Percentiles rank a stretch among this genome's conserved stretches.
phyloP scores from a whole-genome alignment of 495 filamentous ascomycete species.

The Penicillium soppii region DNA sequence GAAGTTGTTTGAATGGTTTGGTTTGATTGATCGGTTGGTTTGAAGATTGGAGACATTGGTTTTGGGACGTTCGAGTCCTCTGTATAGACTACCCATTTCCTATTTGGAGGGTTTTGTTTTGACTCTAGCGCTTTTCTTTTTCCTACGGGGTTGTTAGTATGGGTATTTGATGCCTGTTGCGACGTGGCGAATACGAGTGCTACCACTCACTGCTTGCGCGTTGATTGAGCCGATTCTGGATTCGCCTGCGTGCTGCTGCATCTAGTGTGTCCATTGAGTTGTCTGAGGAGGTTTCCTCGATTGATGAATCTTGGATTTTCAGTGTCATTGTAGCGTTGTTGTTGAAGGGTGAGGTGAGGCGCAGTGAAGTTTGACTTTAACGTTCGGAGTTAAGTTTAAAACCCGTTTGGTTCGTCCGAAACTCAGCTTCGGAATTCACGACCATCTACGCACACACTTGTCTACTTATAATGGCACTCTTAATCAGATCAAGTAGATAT shows the following conservation, averaged over 20 bases:
- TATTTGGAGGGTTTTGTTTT: background rate
- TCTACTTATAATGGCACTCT: too few relatives aligned
- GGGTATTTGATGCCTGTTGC: background rate
- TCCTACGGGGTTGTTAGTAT: slow-evolving; percentile 9
- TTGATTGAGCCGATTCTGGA: slow-evolving; percentile 29
- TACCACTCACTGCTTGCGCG: slow-evolving; percentile 23
- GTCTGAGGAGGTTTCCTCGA: background rate
- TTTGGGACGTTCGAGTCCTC: background rate
- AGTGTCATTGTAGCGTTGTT: background rate
- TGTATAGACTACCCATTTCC: slow-evolving; percentile 22
- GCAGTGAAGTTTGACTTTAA: background rate
- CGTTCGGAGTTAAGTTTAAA: background rate
- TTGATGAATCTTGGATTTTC: background rate
- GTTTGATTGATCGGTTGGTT: background rate
- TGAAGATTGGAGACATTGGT: too few relatives aligned
- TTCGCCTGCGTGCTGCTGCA: slow-evolving; percentile 12
- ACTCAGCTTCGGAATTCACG: too few relatives aligned
- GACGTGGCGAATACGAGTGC: background rate
- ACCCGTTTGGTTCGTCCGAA: background rate
- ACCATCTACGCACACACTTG: too few relatives aligned
- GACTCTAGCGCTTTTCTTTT: slow-evolving; percentile 13
- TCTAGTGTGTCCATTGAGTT: slow-evolving; percentile 3
- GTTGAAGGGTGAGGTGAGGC: too few relatives aligned
- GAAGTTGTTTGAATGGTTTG: background rate
- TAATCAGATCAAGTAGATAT: too few relatives aligned